These are phyloP conservation scores for Arctostaphylos glauca DNA, from an alignment of 148 eudicot species.

Conservation along the genomic window DNA sequence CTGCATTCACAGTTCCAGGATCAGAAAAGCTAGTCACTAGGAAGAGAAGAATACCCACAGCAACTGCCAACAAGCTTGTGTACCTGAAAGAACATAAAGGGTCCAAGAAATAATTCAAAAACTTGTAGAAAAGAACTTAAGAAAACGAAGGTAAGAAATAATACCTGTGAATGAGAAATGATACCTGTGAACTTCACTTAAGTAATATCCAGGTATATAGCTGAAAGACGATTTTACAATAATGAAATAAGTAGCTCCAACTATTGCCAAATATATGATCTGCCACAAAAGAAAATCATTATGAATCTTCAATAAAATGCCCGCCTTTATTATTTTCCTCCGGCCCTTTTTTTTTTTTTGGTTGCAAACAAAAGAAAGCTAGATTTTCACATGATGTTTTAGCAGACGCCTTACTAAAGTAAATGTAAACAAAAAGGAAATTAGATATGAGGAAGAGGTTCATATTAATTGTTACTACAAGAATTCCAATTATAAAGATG, in stretches of 20 bases:
- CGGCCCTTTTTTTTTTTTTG: not conserved
- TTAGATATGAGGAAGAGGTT: not conserved
- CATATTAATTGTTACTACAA: not conserved
- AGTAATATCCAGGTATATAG: constrained; percentile 83
- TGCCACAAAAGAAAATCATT: constrained; percentile 38
- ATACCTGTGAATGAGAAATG: constrained; percentile 14
- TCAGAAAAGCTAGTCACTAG: constrained; percentile 88
- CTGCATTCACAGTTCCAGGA: constrained; percentile 81
- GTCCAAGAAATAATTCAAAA: constrained; percentile 14
- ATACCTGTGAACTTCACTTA: constrained; percentile 86
- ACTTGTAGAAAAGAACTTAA: constrained; percentile 11
- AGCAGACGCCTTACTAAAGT: not conserved
- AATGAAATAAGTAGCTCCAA: constrained; percentile 74
- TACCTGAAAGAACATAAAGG: constrained; percentile 57
- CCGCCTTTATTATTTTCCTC: not conserved
- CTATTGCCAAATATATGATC: constrained; percentile 71
- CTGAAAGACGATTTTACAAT: constrained; percentile 63
- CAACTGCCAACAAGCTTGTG: constrained; percentile 74
- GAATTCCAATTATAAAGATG: not conserved
- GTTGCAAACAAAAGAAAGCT: not conserved
- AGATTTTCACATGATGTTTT: not conserved
- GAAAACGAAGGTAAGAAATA: not conserved
- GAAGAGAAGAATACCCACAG: constrained; percentile 78
- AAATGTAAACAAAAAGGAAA: not conserved
- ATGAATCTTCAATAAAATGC: not conserved